Percentiles rank a stretch among this genome's conserved stretches.
Conservation (phyloP, 2,329 filamentous ascomycete genomes). For the Bisporella sp. region DNA sequence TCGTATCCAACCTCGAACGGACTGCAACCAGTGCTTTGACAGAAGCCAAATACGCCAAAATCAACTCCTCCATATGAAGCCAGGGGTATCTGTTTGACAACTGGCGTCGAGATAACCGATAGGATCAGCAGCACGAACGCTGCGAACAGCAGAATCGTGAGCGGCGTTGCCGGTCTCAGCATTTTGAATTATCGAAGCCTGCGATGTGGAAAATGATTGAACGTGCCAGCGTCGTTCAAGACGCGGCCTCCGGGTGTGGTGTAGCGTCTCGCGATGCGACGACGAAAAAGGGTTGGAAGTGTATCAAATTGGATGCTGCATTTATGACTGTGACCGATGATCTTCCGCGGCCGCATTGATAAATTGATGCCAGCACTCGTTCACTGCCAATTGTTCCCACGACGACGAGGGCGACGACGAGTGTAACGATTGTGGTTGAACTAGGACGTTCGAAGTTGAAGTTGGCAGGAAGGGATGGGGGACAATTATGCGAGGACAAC, state of each 20-base stretch:
- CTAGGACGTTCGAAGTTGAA: too few species aligned
- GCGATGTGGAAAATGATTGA: conserved; percentile 14
- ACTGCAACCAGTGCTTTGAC: conserved; percentile 59
- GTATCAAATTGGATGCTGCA: too few species aligned
- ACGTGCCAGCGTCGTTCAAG: conserved; percentile 36
- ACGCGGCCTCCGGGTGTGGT: conserved; percentile 30
- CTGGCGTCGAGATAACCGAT: conserved; percentile 83
- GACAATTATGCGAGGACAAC: too few species aligned
- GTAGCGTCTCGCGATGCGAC: conserved; percentile 7
- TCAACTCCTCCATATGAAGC: conserved; percentile 68
- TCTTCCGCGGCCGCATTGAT: too few species aligned
- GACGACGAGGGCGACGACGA: too few species aligned
- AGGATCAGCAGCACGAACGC: conserved; percentile 83
- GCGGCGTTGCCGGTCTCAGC: conserved; percentile 84
- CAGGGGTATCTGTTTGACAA: conserved; percentile 79
- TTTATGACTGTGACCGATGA: too few species aligned
- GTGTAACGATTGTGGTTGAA: too few species aligned
- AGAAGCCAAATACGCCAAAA: conserved; percentile 93
- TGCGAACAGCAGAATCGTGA: conserved; percentile 76
- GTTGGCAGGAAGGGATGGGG: too few species aligned
- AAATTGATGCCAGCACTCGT: too few species aligned
- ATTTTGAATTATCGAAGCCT: conserved; percentile 30
- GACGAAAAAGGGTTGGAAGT: too few species aligned
- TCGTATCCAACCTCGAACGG: conserved; percentile 78
- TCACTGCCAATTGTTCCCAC: too few species aligned